Evolutionary conservation across 2,329 filamentous ascomycete genomes (phyloP), one percentile per base, ranked within the genome.

Genomic region (Allantophomopsis lycopodina): DNA sequence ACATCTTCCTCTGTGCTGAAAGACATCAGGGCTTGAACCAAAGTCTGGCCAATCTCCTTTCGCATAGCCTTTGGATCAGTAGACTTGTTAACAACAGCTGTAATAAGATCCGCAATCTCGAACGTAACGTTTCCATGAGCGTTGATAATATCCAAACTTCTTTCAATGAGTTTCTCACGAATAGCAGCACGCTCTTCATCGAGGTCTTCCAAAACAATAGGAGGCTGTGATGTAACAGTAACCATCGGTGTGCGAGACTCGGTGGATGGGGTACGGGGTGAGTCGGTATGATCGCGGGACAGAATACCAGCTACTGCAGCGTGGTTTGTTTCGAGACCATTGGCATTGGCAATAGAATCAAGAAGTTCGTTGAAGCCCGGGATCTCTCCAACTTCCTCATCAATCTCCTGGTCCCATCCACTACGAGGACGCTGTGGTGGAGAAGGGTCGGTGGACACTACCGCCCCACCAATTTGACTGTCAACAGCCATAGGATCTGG

Each of bases 121-220:
- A 95, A 91, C 0, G 91, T 93, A 10, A 89, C 78, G 48, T 84
- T 79, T 12, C 88, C 80, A 50, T 96, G 88, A 31, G 81, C 79
- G 55, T 89, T 83, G 39, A 98, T 78, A 28, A 96, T 78, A 51
- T 95, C 88, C 16, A 98, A 66, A 47, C 84, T 94, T 42, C 86
- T 82, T 50, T 95, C 88, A 43, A 96, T 88, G 40, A 96, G 62
- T 41, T 84, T 79, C 15, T 75, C 68, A 32, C 85, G 76, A 32
- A 96, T 66, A n/a, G 68, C 71, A 4, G 71, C 68, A 35, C 91
- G 78, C 56, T 84, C 73, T 28, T 73, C 72, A 45, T 94, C 84
- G 6, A 98, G 66, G 47, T 87, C 81, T 42, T 95, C 84, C 42
- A 87, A 69, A 0, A 83, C 82, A 23, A 77, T 58, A 39, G 59